Base-by-base conservation (phyloP, 441 rosid species). In the Gossypium gossypioides region DNA sequence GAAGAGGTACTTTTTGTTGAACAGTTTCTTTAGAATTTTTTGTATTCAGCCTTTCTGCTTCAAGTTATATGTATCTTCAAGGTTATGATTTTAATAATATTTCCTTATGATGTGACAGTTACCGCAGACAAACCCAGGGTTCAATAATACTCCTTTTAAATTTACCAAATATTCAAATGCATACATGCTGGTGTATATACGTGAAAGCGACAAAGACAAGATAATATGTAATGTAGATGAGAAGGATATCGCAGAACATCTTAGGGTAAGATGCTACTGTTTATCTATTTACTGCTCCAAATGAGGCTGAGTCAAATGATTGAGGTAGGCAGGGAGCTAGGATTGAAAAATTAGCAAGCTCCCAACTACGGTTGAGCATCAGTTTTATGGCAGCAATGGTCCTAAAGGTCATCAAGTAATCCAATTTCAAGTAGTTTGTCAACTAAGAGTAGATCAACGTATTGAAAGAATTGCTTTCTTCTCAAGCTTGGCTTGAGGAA, bases 161-260 rank as follows among this genome's bases (percentile, higher is more conserved):
- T 82, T 84, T 74, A 82, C 88, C 57, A 85, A 85, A 79, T 81
- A 80, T 57, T 81, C 86, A 37, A 85, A 83, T 81, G 86, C 88
- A 66, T 85, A 85, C 72, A 85, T 85, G 88, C 79, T 85, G 71
- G 88, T 85, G 40, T 85, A 85, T 68, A 80, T 83, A 71, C 86
- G 88, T 56, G 85, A 85, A 74, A 80, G 83, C 77, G 88, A 83
- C 81, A 85, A 80, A 82, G 85, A 83, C 62, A 83, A 80, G 75
- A 85, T 85, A 65, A 75, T 85, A 25, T 81, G 88, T 69, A 80
- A 80, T 56, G 86, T 85, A 27, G 88, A 83, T 77, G 85, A 85
- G 78, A 77, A 82, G 82, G 88, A 85, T 67, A 83, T 85, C 72
- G 84, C 86, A 0, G 86, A 78, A 75, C 88, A 85, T 76, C 81